Evolutionary conservation across 2,329 filamentous ascomycete species (phyloP), one percentile per base, ranked within the genome.

Genomic region (Microcera coccophila): DNA sequence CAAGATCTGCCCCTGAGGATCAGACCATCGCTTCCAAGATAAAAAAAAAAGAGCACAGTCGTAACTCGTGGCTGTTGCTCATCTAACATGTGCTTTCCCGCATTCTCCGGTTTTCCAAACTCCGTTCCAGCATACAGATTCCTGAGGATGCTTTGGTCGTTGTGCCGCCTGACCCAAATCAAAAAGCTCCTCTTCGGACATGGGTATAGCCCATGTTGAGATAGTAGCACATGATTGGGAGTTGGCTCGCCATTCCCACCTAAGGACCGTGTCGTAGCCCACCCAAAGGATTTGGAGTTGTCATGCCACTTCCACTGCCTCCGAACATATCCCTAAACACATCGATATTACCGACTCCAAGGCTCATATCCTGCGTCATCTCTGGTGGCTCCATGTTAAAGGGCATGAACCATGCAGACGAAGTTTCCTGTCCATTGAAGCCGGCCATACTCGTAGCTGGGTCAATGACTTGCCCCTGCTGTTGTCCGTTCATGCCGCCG

Each of bases 391-490:
- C 87, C 66, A 95, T 81, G 61, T 95, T 94, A 66, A 95, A 95
- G 2, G 90, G 89, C 72, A 95, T 82, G 64, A 94, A 95, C 87
- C 90, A 97, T 4, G 86, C 87, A 39, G 83, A 84, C 38, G 71
- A 76, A 2, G 74, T 68, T 47, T 80, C 76, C 26, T 67, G 66
- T 4, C 60, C 62, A 36, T 40, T 47, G 36, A 62, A 58, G 29
- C 47, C 53, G 22, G 50, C 47, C 36, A 60, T 42, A 17, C 44
- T 50, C 28, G 54, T 53, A 8, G 43, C 39, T 16, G 52, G 38
- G 29, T 53, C 46, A 10, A 49, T 41, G n/a, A 44, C 42, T 21
- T 58, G 55, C 5, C 36, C 54, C 39, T 59, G 45, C 7, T 61
- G 53, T 14, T 32, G 63, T 17, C 60, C 57, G 40, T 60, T 63